Evolutionary conservation across 2,329 filamentous ascomycete species (phyloP).

Genomic region (Alternaria conjuncta): DNA sequence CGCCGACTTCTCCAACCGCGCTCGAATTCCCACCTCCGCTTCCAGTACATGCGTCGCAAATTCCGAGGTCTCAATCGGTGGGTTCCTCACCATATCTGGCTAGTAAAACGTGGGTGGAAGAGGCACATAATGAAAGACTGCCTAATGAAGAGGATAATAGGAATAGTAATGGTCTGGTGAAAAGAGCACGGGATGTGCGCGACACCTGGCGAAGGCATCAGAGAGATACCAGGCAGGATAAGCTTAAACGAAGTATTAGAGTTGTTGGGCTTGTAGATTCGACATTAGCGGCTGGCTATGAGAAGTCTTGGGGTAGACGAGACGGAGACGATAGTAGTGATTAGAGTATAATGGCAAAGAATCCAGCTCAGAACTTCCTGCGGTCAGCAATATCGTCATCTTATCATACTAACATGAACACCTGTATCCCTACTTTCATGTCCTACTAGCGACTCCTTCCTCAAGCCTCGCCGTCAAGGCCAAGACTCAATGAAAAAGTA

Average conservation of each 20-base stretch:
- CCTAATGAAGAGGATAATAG: conserved; percentile 3
- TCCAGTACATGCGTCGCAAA: not conserved
- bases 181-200: conserved; percentile 31
- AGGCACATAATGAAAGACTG: not conserved
- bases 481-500: not conserved
- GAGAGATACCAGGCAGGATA: conserved; percentile 30
- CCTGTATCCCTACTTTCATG: too few species aligned
- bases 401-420: too few species aligned
- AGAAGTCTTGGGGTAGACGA: conserved; percentile 5
- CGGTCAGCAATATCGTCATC: too few species aligned
- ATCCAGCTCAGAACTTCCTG: not conserved
- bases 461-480: not conserved
- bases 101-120: not conserved
- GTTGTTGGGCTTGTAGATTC: conserved; percentile 41
- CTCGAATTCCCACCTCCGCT: conserved; percentile 17
- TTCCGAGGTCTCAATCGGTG: not conserved
- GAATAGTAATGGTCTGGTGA: conserved; percentile 22
- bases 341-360: conserved; percentile 9
- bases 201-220: conserved; percentile 30
- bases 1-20: conserved; percentile 11
- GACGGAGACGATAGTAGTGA: not conserved
- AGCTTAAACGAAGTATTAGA: conserved; percentile 41
- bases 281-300: conserved; percentile 21
- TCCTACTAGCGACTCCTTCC: not conserved
- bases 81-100: not conserved